These are phyloP conservation scores for Astrothelium macrocarpum DNA, from an alignment of 495 filamentous ascomycete species.

Conservation along the genomic window DNA sequence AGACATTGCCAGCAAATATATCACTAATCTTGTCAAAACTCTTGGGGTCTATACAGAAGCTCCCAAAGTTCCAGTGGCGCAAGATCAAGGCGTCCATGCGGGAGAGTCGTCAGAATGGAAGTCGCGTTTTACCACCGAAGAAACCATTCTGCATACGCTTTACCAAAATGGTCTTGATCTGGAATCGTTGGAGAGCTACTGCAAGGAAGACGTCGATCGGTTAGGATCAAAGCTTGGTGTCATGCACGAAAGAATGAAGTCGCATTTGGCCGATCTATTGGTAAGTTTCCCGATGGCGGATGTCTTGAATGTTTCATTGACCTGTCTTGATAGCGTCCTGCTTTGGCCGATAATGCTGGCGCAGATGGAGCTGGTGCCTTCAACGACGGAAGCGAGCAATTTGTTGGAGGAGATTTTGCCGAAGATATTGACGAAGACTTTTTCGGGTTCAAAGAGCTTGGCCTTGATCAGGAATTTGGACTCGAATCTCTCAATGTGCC, in stretches of 20 bases:
- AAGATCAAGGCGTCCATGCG: constrained; percentile 40
- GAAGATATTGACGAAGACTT: constrained; percentile 97
- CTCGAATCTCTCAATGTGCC: constrained; percentile 80
- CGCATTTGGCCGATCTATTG: constrained; percentile 77
- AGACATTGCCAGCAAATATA: constrained; percentile 83
- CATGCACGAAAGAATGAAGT: constrained; percentile 88
- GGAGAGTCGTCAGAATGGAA: constrained; percentile 40
- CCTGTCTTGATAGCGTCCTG: constrained; percentile 51
- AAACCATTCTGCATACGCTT: constrained; percentile 78
- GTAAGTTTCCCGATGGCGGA: constrained; percentile 8
- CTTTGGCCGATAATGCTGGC: constrained; percentile 59
- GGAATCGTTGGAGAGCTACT: constrained; percentile 75
- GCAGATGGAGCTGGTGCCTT: constrained; percentile 85
- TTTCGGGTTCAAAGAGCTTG: constrained; percentile 95
- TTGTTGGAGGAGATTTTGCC: constrained; percentile 91
- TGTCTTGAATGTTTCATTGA: background rate
- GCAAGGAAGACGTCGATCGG: constrained; percentile 90
- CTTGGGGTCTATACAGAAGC: constrained; percentile 74
- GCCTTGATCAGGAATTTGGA: constrained; percentile 81
- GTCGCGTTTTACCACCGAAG: constrained; percentile 63
- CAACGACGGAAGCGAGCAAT: constrained; percentile 93
- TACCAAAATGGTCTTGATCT: constrained; percentile 71
- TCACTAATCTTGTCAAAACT: constrained; percentile 68
- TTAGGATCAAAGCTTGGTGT: constrained; percentile 68
- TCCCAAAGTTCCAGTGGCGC: constrained; percentile 45